phyloP scores from a whole-genome alignment of 176 grass and related monocot species.

The Ensete glaucum region DNA sequence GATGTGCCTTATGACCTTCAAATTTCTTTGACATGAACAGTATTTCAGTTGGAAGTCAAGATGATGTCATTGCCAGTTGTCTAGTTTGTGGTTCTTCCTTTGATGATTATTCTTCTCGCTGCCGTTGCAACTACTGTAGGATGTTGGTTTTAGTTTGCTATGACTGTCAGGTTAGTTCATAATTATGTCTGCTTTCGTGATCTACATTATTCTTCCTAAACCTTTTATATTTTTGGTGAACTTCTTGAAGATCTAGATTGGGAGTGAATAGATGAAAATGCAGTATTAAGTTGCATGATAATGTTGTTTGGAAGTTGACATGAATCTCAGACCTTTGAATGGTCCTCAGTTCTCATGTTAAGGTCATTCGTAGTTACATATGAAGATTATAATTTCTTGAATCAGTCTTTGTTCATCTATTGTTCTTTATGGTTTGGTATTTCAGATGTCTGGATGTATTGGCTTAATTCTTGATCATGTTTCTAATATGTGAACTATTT shows the following conservation, averaged over 20 bases:
- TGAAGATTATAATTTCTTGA: neutral
- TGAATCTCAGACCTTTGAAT: neutral
- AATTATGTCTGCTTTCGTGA: neutral
- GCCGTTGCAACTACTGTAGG: slow-evolving; percentile 63
- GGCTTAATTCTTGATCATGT: neutral
- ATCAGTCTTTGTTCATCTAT: neutral
- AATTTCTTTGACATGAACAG: slow-evolving; percentile 19
- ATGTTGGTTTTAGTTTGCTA: slow-evolving; percentile 79
- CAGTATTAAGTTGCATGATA: neutral
- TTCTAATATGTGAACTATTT: neutral
- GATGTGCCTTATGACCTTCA: slow-evolving; percentile 3
- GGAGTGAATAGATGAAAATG: neutral
- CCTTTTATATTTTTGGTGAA: neutral
- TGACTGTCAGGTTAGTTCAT: slow-evolving; percentile 39
- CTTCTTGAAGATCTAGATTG: neutral
- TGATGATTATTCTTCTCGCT: slow-evolving; percentile 74
- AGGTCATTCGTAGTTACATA: neutral
- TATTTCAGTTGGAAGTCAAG: slow-evolving; percentile 69
- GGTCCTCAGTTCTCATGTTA: neutral
- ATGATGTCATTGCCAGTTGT: slow-evolving; percentile 57
- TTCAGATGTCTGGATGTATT: neutral
- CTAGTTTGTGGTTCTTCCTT: slow-evolving; percentile 62
- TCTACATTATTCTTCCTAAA: slow-evolving; percentile 13
- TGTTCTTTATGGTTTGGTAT: neutral
- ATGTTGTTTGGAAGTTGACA: neutral